Percentiles rank a stretch among this genome's conserved stretches.
phyloP scores from a whole-genome alignment of 768 basidiomycete genomes.

The Rhizopogon roseolus region DNA sequence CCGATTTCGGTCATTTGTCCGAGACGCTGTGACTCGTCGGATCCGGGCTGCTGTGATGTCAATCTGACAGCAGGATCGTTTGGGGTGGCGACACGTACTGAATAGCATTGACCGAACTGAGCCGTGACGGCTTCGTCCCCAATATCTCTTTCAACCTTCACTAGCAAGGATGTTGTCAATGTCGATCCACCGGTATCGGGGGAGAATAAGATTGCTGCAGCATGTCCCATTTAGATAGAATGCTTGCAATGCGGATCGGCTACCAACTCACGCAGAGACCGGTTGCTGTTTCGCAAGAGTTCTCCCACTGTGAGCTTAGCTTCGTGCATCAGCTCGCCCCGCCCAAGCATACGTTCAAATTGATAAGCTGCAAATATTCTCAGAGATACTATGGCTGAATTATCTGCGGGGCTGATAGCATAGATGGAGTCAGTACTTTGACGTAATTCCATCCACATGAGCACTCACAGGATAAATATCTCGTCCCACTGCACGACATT shows the following conservation, averaged over 20 bases:
- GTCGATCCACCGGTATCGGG: background rate
- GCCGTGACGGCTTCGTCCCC: background rate
- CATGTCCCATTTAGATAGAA: too few species aligned
- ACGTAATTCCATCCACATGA: background rate
- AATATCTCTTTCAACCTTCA: background rate
- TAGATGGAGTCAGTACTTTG: background rate
- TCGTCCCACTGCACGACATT: slow-evolving; percentile 12
- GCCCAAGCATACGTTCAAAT: slow-evolving; percentile 7
- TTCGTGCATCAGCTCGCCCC: slow-evolving; percentile 4
- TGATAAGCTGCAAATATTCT: slow-evolving; percentile 6
- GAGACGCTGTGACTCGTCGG: background rate
- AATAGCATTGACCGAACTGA: background rate
- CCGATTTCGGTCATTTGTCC: background rate
- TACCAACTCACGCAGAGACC: background rate
- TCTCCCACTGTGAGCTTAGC: slow-evolving; percentile 1
- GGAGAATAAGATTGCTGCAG: background rate
- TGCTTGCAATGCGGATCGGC: background rate
- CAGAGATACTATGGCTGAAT: background rate
- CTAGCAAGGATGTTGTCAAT: background rate
- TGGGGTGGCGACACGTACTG: background rate
- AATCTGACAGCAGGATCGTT: background rate
- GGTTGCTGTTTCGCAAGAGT: background rate
- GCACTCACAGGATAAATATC: slow-evolving; percentile 4
- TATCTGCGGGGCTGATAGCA: slow-evolving; percentile 2
- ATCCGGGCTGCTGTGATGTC: background rate